A percentile compares a stretch with the other conserved stretches of the same genome.
Evolutionary conservation across 257 asterid genomes (phyloP).

Genomic region (Rubia yunnanensis): DNA sequence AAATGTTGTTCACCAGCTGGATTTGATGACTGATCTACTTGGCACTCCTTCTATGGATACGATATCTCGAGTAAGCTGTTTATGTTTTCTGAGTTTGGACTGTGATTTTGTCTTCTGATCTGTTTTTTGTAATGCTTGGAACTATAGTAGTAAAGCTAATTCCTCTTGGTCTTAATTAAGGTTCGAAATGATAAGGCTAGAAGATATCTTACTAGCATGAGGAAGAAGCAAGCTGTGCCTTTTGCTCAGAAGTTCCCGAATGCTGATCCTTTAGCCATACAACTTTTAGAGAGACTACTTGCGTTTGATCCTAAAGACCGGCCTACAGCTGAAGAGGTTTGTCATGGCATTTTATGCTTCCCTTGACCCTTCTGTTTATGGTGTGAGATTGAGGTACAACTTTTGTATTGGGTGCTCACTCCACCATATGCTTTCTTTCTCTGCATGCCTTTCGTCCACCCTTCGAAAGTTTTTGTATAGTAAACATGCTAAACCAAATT

Average conservation of each 20-base stretch:
- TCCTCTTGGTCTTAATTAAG: conserved; percentile 26
- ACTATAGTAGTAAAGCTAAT: background rate
- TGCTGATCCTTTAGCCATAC: conserved; percentile 69
- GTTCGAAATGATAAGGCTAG: conserved; percentile 89
- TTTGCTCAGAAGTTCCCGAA: conserved; percentile 68
- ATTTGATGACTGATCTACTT: conserved; percentile 80
- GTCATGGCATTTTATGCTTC: conserved; percentile 9
- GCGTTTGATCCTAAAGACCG: conserved; percentile 91
- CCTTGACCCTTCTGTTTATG: no score
- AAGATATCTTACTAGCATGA: conserved; percentile 69
- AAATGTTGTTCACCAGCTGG: conserved; percentile 87
- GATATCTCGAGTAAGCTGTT: conserved; percentile 53
- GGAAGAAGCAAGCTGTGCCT: conserved; percentile 67
- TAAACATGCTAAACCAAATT: no score
- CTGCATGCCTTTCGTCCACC: background rate
- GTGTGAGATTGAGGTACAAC: background rate
- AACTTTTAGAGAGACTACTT: conserved; percentile 61
- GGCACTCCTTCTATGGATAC: conserved; percentile 87
- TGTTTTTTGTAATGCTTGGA: background rate
- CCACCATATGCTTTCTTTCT: background rate
- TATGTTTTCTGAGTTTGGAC: background rate
- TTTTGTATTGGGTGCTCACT: no score
- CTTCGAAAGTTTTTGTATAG: background rate
- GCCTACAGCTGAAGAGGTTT: conserved; percentile 82
- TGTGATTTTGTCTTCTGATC: background rate